Evolutionary conservation across 352 stramenopile genomes (phyloP), one percentile per base, ranked within the genome.

Genomic region (Phytopythium boreale): DNA sequence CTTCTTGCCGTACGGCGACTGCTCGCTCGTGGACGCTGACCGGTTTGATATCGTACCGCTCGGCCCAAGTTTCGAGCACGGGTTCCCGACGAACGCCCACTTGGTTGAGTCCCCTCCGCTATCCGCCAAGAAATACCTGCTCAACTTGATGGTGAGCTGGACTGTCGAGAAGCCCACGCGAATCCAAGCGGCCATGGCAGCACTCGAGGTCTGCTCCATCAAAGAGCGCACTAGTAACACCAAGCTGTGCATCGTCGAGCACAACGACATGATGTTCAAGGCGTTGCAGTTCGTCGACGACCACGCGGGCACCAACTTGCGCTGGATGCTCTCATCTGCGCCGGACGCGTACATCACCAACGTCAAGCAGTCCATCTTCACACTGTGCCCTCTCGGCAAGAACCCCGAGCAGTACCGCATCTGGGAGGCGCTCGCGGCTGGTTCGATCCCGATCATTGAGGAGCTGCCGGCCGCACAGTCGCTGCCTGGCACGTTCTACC

Each of bases 61-160:
- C 0, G 80, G 80, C 2, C 77, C 77, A 4, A 89, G 78, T 56
- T 89, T 84, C 47, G 78, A 89, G 62, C 80, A 89, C 47, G 78
- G 78, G 0, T 89, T 87, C 59, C 80, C 80, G 0, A 66, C 79
- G 8, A 89, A 89, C 27, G 69, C 73, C 0, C 77, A 89, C 56
- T 58, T 67, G 22, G 56, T 74, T 2, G 69, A 71, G 6, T 47
- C 56, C n/a, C 70, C 66, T 1, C 51, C 60, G 2, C 61, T 65
- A 44, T 47, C 67, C 44, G 46, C 43, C 27, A 66, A 70, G 19
- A 76, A 71, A 50, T 79, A 76, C 17, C 51, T 89, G 49, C 63
- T 89, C 9, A 89, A 86, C 47, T 64, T 89, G 62, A 86, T 89
- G 74, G 78, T 87, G 55, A 89, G 80, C 66, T 89, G 76, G 77